A percentile compares a stretch with the other conserved stretches of the same genome.
These are phyloP conservation scores for Artemisia tridentata DNA, from an alignment of 129 eudicot species.

Conservation along the genomic window DNA sequence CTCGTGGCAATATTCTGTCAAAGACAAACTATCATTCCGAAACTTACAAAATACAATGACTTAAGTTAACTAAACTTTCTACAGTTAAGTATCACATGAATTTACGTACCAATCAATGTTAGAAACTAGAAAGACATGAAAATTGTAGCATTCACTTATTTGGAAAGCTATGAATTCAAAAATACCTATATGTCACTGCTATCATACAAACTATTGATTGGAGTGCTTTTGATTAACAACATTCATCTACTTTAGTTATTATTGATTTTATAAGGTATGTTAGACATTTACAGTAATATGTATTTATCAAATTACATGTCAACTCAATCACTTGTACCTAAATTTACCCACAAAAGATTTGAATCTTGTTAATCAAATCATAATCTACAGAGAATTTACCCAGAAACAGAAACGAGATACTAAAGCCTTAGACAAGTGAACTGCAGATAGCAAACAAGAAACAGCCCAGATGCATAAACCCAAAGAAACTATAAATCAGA, in stretches of 20 bases:
- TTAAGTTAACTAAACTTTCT: not conserved
- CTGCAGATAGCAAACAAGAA: not conserved
- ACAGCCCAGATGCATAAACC: conserved; percentile 22
- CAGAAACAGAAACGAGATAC: conserved; percentile 13
- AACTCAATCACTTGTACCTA: not conserved
- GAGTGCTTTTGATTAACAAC: not conserved
- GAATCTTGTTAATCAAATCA: not conserved
- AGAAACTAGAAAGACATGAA: not conserved
- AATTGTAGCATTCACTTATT: not conserved
- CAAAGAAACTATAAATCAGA: not conserved
- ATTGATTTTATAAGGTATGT: not conserved
- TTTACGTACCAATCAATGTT: not conserved
- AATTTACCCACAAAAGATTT: not conserved
- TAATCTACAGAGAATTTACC: not conserved
- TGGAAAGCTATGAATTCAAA: not conserved
- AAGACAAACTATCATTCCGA: not conserved
- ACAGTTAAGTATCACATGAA: not conserved
- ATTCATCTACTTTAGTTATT: not conserved
- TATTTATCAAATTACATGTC: conserved; percentile 4
- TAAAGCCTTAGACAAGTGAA: conserved; percentile 9
- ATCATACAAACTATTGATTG: not conserved
- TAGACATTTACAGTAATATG: not conserved
- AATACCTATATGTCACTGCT: not conserved
- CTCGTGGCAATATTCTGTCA: conserved; percentile 57
- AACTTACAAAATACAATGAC: conserved; percentile 4